Percentiles rank a stretch among this genome's conserved stretches.
These are phyloP conservation scores for Aspergillus oerlinghausenensis DNA, from an alignment of 2,329 filamentous ascomycete genomes.

Conservation along the genomic window DNA sequence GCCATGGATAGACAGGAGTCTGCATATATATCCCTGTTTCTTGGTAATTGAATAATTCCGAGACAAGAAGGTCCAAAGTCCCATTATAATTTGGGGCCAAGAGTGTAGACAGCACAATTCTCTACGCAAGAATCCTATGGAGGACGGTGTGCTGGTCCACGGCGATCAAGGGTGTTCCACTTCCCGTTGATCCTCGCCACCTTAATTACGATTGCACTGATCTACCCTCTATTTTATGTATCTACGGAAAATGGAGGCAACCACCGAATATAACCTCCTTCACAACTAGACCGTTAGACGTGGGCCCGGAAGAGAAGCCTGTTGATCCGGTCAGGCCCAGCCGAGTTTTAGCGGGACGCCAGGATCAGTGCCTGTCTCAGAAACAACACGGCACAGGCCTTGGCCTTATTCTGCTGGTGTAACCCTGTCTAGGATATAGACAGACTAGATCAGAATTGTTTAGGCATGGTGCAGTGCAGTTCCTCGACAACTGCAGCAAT, in stretches of 20 bases:
- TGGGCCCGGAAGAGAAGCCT: neutral
- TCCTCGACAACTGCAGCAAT: neutral
- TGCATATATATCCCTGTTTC: neutral
- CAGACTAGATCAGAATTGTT: neutral
- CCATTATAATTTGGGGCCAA: no score
- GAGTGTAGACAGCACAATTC: no score
- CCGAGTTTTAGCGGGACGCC: neutral
- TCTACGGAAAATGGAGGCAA: neutral
- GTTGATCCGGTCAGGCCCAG: neutral
- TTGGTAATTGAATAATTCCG: neutral
- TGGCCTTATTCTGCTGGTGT: neutral
- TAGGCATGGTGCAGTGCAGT: no score
- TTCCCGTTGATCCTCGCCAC: neutral
- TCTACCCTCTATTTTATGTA: neutral
- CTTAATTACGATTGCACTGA: neutral
- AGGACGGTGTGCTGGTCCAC: neutral
- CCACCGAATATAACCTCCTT: neutral
- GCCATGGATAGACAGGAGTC: neutral
- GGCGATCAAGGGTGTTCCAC: neutral
- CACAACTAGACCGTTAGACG: no score
- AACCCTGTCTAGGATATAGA: neutral
- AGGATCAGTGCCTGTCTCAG: neutral
- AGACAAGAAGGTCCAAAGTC: no score
- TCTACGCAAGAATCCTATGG: neutral
- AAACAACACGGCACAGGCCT: neutral